These are phyloP conservation scores for Aphanocladium album DNA, from an alignment of 2,329 filamentous ascomycete genomes.

Conservation along the genomic window DNA sequence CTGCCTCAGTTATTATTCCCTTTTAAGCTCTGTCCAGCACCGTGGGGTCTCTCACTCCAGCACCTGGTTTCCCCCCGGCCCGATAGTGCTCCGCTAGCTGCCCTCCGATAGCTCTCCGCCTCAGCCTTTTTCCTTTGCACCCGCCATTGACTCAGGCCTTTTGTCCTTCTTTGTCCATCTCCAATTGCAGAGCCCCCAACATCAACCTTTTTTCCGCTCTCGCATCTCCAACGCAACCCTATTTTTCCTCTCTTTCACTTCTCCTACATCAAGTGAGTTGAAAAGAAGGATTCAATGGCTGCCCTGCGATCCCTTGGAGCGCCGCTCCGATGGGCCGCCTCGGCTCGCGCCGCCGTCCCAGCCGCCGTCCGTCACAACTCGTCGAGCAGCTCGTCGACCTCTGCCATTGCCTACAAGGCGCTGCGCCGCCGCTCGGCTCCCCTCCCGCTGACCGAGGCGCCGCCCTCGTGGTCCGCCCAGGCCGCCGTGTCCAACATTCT, in stretches of 20 bases:
- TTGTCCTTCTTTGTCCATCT: neutral
- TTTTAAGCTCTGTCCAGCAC: neutral
- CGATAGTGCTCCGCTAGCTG: conserved; percentile 6
- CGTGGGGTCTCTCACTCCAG: neutral
- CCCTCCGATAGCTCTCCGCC: conserved; percentile 13
- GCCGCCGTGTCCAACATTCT: conserved; percentile 97
- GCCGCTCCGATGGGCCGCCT: conserved; percentile 33
- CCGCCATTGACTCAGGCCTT: conserved; percentile 2
- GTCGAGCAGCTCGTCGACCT: conserved; percentile 69
- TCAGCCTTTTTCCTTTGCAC: neutral
- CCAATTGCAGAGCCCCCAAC: neutral
- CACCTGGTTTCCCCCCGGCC: neutral
- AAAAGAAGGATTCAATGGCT: conserved; percentile 32
- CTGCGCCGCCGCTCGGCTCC: conserved; percentile 85
- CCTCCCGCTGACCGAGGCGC: conserved; percentile 70
- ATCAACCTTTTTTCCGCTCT: neutral
- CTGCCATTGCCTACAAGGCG: conserved; percentile 94
- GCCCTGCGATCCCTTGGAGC: conserved; percentile 39
- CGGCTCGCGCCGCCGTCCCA: conserved; percentile 22
- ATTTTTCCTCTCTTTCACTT: neutral
- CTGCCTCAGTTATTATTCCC: too few species aligned
- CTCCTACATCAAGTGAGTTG: neutral
- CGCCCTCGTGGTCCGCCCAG: conserved; percentile 80
- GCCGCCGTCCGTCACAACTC: conserved; percentile 32
- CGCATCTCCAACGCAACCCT: neutral